Evolutionary conservation across 805 yeast species (phyloP).

Genomic region (Danielozyma ontarioensis): DNA sequence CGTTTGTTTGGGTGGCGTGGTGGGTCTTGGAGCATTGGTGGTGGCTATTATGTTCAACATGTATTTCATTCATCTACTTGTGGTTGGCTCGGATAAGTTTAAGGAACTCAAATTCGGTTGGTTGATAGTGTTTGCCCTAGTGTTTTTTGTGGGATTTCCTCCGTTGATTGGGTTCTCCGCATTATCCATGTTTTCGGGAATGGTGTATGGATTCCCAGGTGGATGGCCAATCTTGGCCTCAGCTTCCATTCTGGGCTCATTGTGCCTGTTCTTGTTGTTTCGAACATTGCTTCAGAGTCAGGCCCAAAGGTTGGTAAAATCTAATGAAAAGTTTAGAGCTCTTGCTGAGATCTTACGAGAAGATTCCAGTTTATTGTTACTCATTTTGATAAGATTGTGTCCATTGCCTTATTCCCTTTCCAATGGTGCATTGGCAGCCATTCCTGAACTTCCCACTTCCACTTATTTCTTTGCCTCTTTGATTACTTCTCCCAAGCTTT

Average conservation of each 20-base stretch:
- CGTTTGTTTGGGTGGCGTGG: constrained; percentile 13
- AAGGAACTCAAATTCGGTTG: constrained; percentile 34
- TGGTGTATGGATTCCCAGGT: constrained; percentile 71
- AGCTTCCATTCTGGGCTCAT: constrained; percentile 70
- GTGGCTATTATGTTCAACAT: constrained; percentile 30
- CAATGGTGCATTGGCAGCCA: constrained; percentile 87
- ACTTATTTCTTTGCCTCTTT: constrained; percentile 68
- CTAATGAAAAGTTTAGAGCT: constrained; percentile 65
- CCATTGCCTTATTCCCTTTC: constrained; percentile 92
- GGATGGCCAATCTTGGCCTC: constrained; percentile 77
- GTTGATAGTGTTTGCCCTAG: constrained; percentile 43
- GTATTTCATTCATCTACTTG: constrained; percentile 30
- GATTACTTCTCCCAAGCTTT: constrained; percentile 74
- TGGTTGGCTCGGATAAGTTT: constrained; percentile 43
- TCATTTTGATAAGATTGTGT: constrained; percentile 73
- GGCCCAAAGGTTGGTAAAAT: constrained; percentile 56
- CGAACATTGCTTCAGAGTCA: constrained; percentile 50
- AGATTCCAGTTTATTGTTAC: constrained; percentile 54
- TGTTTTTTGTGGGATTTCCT: constrained; percentile 78
- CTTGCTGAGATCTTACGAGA: constrained; percentile 71
- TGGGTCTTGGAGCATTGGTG: too few relatives aligned
- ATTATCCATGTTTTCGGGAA: constrained; percentile 63
- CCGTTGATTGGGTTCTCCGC: constrained; percentile 83
- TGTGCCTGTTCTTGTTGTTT: constrained; percentile 66
- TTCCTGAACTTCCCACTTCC: constrained; percentile 63